Evolutionary conservation across 2,329 filamentous ascomycete species (phyloP).

Genomic region (Colletotrichum coccodes): DNA sequence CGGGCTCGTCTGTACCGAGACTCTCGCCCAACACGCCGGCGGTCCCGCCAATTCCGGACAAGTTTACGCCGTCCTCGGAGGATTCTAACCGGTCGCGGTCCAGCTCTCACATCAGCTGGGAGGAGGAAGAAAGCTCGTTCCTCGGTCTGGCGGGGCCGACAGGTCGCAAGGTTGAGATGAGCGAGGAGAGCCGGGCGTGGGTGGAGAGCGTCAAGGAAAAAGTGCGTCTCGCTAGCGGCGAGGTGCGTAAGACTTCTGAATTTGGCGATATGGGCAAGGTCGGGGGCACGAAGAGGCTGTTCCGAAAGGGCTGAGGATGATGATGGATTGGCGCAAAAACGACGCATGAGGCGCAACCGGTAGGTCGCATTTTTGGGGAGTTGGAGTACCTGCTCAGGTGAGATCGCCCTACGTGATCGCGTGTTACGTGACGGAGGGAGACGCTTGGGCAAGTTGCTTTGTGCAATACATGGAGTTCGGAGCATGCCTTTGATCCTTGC

Average conservation of each 20-base stretch:
- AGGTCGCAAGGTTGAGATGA: constrained; percentile 72
- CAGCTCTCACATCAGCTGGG: constrained; percentile 66
- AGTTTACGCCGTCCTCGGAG: constrained; percentile 56
- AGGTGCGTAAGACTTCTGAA: constrained; percentile 50
- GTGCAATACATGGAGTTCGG: constrained; percentile 19
- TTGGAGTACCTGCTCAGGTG: not conserved
- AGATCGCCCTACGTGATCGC: not conserved
- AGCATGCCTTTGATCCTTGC: constrained; percentile 7
- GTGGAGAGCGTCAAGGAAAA: constrained; percentile 86
- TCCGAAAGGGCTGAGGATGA: constrained; percentile 55
- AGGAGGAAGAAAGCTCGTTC: constrained; percentile 66
- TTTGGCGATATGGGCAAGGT: constrained; percentile 79
- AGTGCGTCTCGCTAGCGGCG: constrained; percentile 76
- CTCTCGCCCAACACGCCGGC: constrained; percentile 56
- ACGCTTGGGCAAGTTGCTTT: not conserved
- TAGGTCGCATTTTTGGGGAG: not conserved
- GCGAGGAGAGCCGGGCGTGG: constrained; percentile 80
- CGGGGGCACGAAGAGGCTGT: constrained; percentile 78
- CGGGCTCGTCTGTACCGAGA: constrained; percentile 33
- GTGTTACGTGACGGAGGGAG: not conserved
- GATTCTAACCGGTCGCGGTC: constrained; percentile 58
- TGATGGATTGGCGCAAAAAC: not conserved
- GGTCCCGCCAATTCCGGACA: constrained; percentile 40
- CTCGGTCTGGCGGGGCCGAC: constrained; percentile 79
- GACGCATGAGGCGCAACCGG: constrained; percentile 5